These are phyloP conservation scores for Phytophthora idaei DNA, from an alignment of 352 stramenopile genomes.

Conservation along the genomic window DNA sequence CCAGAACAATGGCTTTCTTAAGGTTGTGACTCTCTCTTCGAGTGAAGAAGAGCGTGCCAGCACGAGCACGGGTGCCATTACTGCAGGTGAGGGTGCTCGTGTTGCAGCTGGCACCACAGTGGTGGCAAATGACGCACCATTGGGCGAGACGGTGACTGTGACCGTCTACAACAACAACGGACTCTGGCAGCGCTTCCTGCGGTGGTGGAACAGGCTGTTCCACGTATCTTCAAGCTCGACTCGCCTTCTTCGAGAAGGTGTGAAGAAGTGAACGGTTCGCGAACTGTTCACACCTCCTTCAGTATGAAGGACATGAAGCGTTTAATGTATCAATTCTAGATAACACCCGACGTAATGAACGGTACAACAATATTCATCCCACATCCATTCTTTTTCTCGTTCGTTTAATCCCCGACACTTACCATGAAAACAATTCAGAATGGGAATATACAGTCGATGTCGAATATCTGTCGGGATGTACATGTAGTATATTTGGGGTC, in stretches of 20 bases:
- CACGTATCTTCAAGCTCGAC: conserved; percentile 2
- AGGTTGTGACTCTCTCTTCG: conserved; percentile 11
- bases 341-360: conserved; percentile 7
- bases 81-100: conserved; percentile 14
- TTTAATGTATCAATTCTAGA: conserved; percentile 14
- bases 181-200: conserved; percentile 26
- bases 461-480: too few species aligned
- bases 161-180: conserved; percentile 34
- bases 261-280: conserved; percentile 1
- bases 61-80: conserved; percentile 1
- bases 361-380: background rate
- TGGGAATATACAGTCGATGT: too few species aligned
- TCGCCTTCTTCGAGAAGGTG: conserved; percentile 13
- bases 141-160: conserved; percentile 14
- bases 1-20: conserved; percentile 19
- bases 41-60: conserved; percentile 15
- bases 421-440: too few species aligned
- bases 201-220: conserved; percentile 29
- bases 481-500: too few species aligned
- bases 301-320: background rate
- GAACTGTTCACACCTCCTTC: conserved; percentile 3
- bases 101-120: conserved; percentile 14
- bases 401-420: too few species aligned
- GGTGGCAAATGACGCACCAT: conserved; percentile 1
- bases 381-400: too few species aligned